These are phyloP conservation scores for Cladophialophora carrionii DNA, from an alignment of 2,329 filamentous ascomycete species.

Conservation along the genomic window DNA sequence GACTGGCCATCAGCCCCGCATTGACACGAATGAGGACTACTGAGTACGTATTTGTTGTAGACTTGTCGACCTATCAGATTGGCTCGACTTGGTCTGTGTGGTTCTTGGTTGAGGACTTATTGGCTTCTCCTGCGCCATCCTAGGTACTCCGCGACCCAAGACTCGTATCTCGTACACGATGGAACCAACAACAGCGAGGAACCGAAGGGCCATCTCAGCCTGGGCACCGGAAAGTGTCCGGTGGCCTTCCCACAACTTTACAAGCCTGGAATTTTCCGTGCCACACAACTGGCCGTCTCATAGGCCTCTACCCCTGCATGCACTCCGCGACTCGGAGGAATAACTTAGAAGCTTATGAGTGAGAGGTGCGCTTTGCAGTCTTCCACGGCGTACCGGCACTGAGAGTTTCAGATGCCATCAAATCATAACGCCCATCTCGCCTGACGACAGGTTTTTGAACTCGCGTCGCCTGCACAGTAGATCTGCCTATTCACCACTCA, in stretches of 20 bases:
- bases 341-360: neutral
- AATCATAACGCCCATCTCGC: neutral
- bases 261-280: neutral
- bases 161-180: neutral
- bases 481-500: neutral
- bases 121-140: neutral
- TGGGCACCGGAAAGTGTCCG: slow-evolving; percentile 16
- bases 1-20: neutral
- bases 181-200: neutral
- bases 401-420: neutral
- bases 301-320: slow-evolving; percentile 5
- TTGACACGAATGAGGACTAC: neutral
- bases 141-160: no score
- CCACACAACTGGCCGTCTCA: neutral
- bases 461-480: neutral
- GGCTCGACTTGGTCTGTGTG: neutral
- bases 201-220: neutral
- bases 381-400: neutral
- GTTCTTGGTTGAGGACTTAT: neutral
- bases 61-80: neutral
- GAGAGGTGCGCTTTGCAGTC: neutral
- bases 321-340: slow-evolving; percentile 8
- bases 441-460: neutral
- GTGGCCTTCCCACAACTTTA: slow-evolving; percentile 1
- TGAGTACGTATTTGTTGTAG: neutral